Conservation (phyloP, 768 basidiomycete species). For the Pleurotus citrinopileatus region DNA sequence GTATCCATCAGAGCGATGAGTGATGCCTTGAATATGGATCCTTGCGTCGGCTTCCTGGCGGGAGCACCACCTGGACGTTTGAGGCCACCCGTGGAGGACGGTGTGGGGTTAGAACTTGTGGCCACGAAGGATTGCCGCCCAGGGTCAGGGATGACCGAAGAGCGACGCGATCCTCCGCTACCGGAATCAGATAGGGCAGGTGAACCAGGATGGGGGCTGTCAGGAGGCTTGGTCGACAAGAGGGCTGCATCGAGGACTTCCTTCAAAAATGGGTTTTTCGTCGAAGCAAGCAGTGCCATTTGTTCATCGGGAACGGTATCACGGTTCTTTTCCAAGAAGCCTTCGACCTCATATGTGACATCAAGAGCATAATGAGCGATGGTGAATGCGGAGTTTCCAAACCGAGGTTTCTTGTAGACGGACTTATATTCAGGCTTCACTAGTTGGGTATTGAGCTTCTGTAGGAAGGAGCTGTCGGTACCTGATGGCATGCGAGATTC, state of each 20-base stretch:
- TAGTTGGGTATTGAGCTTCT: constrained; percentile 87
- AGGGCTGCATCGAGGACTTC: constrained; percentile 93
- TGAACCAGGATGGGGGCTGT: constrained; percentile 70
- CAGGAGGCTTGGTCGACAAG: constrained; percentile 62
- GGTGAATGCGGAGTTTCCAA: constrained; percentile 95
- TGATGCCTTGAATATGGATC: constrained; percentile 97
- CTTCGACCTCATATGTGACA: constrained; percentile 97
- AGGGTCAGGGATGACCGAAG: constrained; percentile 85
- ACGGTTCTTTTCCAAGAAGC: constrained; percentile 98
- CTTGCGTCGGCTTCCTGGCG: constrained; percentile 92
- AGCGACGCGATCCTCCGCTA: constrained; percentile 74
- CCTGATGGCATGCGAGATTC: constrained; percentile 96
- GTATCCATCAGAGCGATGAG: constrained; percentile 96
- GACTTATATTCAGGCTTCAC: constrained; percentile 80
- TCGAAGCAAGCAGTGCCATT: constrained; percentile 79
- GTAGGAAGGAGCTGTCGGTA: constrained; percentile 88
- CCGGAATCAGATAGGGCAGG: constrained; percentile 77
- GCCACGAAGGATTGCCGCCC: constrained; percentile 73
- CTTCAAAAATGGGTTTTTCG: constrained; percentile 90
- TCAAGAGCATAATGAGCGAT: constrained; percentile 98
- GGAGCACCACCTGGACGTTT: constrained; percentile 61
- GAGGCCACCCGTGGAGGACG: constrained; percentile 24
- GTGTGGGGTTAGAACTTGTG: constrained; percentile 32
- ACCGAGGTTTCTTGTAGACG: constrained; percentile 98
- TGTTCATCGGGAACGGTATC: constrained; percentile 99